Conservation (phyloP, 1,284 basidiomycete species). For the Coriolopsis trogii region DNA sequence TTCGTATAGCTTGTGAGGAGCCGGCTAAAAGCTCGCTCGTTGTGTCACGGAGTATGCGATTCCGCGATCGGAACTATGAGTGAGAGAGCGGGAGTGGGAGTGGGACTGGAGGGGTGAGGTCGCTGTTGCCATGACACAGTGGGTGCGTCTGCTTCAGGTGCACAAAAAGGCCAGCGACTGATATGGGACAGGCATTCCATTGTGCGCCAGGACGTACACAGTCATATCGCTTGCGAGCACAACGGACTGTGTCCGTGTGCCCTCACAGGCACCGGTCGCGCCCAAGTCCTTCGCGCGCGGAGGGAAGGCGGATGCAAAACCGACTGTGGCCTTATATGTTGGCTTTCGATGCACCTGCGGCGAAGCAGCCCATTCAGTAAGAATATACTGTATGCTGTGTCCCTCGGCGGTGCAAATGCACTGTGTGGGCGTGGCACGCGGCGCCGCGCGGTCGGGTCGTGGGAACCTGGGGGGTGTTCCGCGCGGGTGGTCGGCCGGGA, state of each 20-base stretch:
- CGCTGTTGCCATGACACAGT: no score
- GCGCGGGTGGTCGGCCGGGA: no score
- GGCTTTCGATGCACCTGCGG: no score
- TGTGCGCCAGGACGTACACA: slow-evolving; percentile 27
- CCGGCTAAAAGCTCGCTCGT: slow-evolving; percentile 44
- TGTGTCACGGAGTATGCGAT: slow-evolving; percentile 46
- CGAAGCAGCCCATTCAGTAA: no score
- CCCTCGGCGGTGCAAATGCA: no score
- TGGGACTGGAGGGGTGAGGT: no score
- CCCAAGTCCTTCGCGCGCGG: slow-evolving; percentile 31
- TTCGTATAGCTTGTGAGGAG: slow-evolving; percentile 48
- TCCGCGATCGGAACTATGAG: no score
- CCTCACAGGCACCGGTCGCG: slow-evolving; percentile 25
- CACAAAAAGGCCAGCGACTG: background rate
- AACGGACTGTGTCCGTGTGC: slow-evolving; percentile 25
- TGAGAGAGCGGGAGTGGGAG: no score
- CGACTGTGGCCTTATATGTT: slow-evolving; percentile 46
- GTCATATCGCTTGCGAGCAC: slow-evolving; percentile 21
- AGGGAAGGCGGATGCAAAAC: slow-evolving; percentile 47
- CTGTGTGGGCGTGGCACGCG: no score
- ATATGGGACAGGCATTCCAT: slow-evolving; percentile 30
- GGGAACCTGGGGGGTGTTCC: no score
- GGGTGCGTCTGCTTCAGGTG: no score
- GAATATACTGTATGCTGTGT: slow-evolving; percentile 64
- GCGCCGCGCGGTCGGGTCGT: no score